phyloP scores from a whole-genome alignment of 805 yeast genomes.

The Naumovozyma castellii region DNA sequence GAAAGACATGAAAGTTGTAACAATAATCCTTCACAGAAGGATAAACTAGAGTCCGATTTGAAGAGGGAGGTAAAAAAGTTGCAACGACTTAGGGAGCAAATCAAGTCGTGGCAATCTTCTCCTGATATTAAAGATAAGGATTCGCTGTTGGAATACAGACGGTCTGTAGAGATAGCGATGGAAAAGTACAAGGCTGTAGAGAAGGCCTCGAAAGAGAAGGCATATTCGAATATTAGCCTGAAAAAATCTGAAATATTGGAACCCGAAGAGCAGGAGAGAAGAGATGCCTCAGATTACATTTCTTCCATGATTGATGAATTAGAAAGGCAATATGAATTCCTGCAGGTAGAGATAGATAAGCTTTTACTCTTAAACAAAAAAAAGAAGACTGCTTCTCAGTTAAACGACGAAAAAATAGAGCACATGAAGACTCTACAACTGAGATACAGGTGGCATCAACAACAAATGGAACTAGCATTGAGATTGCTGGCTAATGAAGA shows the following conservation, averaged over 20 bases:
- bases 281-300: conserved; percentile 61
- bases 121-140: conserved; percentile 88
- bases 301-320: conserved; percentile 67
- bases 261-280: conserved; percentile 72
- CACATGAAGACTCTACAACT: conserved; percentile 52
- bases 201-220: conserved; percentile 86
- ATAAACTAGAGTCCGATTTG: conserved; percentile 82
- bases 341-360: conserved; percentile 45
- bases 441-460: conserved; percentile 73
- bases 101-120: conserved; percentile 89
- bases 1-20: conserved; percentile 74
- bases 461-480: conserved; percentile 68
- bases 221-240: conserved; percentile 85
- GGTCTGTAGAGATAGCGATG: conserved; percentile 71
- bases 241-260: conserved; percentile 55
- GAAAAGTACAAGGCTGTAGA: conserved; percentile 93
- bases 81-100: conserved; percentile 88
- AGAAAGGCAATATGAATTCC: conserved; percentile 67
- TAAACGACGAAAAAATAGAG: conserved; percentile 32
- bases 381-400: conserved; percentile 24
- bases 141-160: conserved; percentile 66
- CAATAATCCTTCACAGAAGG: conserved; percentile 79
- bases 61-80: conserved; percentile 92
- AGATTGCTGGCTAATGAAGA: conserved; percentile 75
- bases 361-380: conserved; percentile 25